Evolutionary conservation across 1,284 basidiomycete species (phyloP), one percentile per base, ranked within the genome.

Genomic region (Trametes pubescens): DNA sequence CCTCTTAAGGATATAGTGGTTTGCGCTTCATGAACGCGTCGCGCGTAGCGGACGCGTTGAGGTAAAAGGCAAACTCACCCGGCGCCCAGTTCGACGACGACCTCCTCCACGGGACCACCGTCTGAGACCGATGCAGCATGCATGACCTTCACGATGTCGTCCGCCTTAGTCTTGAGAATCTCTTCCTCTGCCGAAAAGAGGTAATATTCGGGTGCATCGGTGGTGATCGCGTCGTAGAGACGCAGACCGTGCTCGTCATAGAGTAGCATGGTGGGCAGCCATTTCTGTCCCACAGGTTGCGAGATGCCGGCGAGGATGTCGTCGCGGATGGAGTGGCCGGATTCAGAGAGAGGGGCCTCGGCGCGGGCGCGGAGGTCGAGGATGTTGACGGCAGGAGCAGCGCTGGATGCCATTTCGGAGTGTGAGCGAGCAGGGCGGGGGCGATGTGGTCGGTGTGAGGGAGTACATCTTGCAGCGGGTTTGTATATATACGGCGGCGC

Each of bases 161-260:
- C 84, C 65, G 85, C 84, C 59, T 86, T 80, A 35, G 77, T 79
- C 76, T 83, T 86, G 61, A 93, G 76, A 64, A 93, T 91, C 63
- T 86, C 82, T 72, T 93, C 90, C 72, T 93, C 92, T 0, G 90
- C 89, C 8, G 80, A 79, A 77, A 96, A 98, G 22, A 94, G 84
- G 75, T 99, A 99, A 76, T 99, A 98, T 69, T 96, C 95, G 10
- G 87, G 84, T 0, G 86, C 92, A 47, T 89, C 80, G 16, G 91
- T 90, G 0, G 94, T 96, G 64, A 97, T 93, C 57, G 86, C 82
- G 79, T 95, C 94, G 79, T 95, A 96, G 18, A 95, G 81, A 71
- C 86, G 82, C 59, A 98, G 81, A 2, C 96, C 96, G 29, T 80
- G 82, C 74, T 96, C 93, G 71, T 96, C 89, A 77, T 98, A 98